Base-by-base conservation (phyloP, 306 rosid genomes). In the Phaseolus lunatus region DNA sequence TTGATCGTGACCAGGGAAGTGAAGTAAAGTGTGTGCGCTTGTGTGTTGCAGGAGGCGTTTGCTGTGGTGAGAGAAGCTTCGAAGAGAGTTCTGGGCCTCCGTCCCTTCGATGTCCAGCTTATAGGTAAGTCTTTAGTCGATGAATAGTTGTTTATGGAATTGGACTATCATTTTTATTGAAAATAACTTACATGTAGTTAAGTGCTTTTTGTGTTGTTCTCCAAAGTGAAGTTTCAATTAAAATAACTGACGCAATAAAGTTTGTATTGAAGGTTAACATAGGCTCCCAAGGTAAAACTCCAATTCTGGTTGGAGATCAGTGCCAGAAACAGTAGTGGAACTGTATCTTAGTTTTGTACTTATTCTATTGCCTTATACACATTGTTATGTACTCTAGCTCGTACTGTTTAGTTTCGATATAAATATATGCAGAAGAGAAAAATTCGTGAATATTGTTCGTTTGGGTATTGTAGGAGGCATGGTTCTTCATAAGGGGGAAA, bases 401-500 rank as follows among this genome's bases (percentile, higher is more conserved):
- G 37, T 77, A 43, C 44, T 39, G 15, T 44, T 63, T 41, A 22
- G 4, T 50, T 31, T 75, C 29, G 52, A 2, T 22, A 5, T 31
- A 16, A 52, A 33, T 11, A 12, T 48, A 7, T 39, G 27, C 8
- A 5, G 11, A 2, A 47, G 24, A 15, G 76, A 43, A 15, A 26
- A 41, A 41, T 26, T 47, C 58, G 5, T 76, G 15, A 10, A 63
- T 71, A 31, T 44, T 41, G 29, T 81, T 24, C 37, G 53, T 82
- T 73, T 49, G 72, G 77, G 33, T 86, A 35, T 20, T 82, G 73
- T 69, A 94, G 98, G 99, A 75, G 97, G 99, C 56, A 87, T 92
- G 83, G 99, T 95, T 85, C 99, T 95, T 86, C 97, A 95, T 61
- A 90, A 95, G 88, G 99, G 97, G 73, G 93, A 92, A 79, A 95